Evolutionary conservation across 495 filamentous ascomycete species (phyloP).

Genomic region (Aspergillus incahuasiensis): DNA sequence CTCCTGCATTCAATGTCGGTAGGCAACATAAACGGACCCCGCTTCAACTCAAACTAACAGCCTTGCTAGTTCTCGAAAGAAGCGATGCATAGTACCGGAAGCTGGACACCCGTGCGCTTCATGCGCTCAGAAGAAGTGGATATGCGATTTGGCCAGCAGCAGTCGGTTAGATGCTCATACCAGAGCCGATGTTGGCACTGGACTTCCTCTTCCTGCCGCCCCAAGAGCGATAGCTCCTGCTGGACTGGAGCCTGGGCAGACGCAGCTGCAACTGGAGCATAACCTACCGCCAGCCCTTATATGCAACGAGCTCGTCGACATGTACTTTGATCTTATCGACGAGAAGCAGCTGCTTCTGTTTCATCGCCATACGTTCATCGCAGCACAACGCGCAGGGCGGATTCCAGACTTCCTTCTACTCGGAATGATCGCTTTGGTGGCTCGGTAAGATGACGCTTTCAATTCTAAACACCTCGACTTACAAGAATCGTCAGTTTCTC

Average conservation of each 20-base stretch:
- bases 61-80: constrained; percentile 1
- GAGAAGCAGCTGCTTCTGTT: constrained; percentile 6
- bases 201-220: neutral
- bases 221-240: no score
- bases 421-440: neutral
- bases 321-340: constrained; percentile 7
- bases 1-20: constrained; percentile 7
- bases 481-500: no score
- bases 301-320: constrained; percentile 3
- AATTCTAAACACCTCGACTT: no score
- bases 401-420: neutral
- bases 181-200: neutral
- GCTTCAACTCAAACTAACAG: neutral
- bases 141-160: neutral
- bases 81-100: neutral
- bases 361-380: constrained; percentile 1
- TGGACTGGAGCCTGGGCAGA: no score
- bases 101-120: neutral
- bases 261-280: neutral
- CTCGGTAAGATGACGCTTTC: neutral
- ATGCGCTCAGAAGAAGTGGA: neutral
- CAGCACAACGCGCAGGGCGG: neutral
- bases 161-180: neutral
- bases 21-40: neutral
- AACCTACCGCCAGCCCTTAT: neutral